A percentile compares a stretch with the other conserved stretches of the same genome.
Conservation (phyloP, 495 filamentous ascomycete genomes). For the Clavariopsis aquatica region DNA sequence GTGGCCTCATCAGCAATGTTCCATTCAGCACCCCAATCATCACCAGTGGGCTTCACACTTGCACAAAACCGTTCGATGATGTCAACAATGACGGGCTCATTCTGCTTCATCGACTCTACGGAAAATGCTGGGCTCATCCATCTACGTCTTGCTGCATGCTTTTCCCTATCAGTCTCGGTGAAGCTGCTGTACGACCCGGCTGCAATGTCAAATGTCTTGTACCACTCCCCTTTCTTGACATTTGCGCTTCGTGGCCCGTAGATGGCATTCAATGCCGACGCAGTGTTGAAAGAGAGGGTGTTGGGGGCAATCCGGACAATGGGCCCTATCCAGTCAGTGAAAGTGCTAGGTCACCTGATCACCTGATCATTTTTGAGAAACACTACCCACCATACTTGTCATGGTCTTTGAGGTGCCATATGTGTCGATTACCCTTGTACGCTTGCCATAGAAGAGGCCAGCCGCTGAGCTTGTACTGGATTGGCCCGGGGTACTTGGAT, state of each 20-base stretch:
- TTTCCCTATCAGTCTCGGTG: slow-evolving; percentile 33
- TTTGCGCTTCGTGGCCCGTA: slow-evolving; percentile 47
- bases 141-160: slow-evolving; percentile 30
- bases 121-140: slow-evolving; percentile 38
- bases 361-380: neutral
- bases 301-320: slow-evolving; percentile 41
- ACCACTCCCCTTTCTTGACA: slow-evolving; percentile 41
- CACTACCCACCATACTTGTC: slow-evolving; percentile 39
- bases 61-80: slow-evolving; percentile 34
- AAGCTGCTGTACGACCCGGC: slow-evolving; percentile 34
- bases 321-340: slow-evolving; percentile 17
- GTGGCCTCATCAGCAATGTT: slow-evolving; percentile 35
- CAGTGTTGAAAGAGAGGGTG: slow-evolving; percentile 39
- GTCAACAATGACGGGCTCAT: slow-evolving; percentile 35
- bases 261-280: slow-evolving; percentile 37
- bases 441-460: slow-evolving; percentile 34
- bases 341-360: neutral
- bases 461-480: slow-evolving; percentile 32
- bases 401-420: slow-evolving; percentile 30
- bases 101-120: slow-evolving; percentile 22
- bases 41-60: slow-evolving; percentile 32
- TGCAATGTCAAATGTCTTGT: slow-evolving; percentile 39
- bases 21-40: slow-evolving; percentile 27
- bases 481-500: slow-evolving; percentile 35
- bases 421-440: slow-evolving; percentile 32